A percentile compares a stretch with the other conserved stretches of the same genome.
Conservation (phyloP, 1,139 yeast species). For the Meyerozyma smithsonii region DNA sequence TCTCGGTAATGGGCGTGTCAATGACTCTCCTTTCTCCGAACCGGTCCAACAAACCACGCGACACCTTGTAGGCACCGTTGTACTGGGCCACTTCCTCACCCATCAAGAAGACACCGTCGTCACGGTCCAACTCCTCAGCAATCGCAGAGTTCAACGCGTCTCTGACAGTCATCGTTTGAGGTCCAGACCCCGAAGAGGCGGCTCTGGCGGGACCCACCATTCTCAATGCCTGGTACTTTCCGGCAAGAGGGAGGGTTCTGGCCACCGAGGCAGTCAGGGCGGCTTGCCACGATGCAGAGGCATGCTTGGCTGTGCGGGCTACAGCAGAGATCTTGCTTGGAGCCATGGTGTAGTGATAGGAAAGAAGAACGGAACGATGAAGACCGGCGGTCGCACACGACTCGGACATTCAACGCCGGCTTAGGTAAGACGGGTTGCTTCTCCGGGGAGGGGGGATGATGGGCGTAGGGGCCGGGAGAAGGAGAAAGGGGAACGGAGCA, state of each 20-base stretch:
- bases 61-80: conserved; percentile 97
- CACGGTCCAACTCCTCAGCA: conserved; percentile 97
- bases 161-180: conserved; percentile 83
- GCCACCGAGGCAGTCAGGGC: conserved; percentile 14
- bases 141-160: conserved; percentile 93
- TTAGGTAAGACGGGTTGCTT: not conserved
- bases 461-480: too few species aligned
- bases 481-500: too few species aligned
- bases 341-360: conserved; percentile 14
- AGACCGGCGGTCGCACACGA: conserved; percentile 4
- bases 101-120: conserved; percentile 88
- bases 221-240: conserved; percentile 35
- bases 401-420: conserved; percentile 4
- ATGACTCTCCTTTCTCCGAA: conserved; percentile 95
- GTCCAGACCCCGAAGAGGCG: conserved; percentile 47
- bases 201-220: conserved; percentile 31
- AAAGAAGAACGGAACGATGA: conserved; percentile 3
- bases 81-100: conserved; percentile 99
- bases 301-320: conserved; percentile 46
- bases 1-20: conserved; percentile 98
- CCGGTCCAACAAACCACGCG: conserved; percentile 92
- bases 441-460: too few species aligned
- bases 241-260: conserved; percentile 23
- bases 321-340: conserved; percentile 32
- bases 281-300: conserved; percentile 35